Percentiles rank a stretch among this genome's conserved stretches.
These are phyloP conservation scores for Mrakia gelida DNA, from an alignment of 768 basidiomycete genomes.

Conservation along the genomic window DNA sequence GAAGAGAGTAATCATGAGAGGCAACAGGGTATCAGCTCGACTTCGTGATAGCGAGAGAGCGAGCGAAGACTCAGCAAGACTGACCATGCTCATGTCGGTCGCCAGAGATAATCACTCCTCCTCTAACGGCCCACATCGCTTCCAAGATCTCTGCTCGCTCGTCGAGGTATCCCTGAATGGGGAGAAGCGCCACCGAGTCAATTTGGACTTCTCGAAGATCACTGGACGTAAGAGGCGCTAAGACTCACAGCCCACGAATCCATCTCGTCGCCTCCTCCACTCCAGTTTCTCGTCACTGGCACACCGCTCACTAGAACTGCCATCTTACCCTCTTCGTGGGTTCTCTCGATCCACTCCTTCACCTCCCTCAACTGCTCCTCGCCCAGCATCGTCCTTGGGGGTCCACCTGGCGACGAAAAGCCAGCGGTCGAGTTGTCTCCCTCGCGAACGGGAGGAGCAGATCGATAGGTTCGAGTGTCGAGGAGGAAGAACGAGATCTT, in stretches of 20 bases:
- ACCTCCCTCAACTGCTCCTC: background rate
- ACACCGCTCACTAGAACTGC: background rate
- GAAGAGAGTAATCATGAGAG: too few species aligned
- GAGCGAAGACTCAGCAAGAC: background rate
- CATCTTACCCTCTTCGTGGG: background rate
- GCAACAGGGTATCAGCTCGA: too few species aligned
- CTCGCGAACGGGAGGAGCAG: too few species aligned
- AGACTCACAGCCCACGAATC: background rate
- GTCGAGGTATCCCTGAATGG: background rate
- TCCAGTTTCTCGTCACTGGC: background rate
- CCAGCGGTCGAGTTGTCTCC: background rate
- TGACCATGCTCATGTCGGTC: background rate
- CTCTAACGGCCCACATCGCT: background rate
- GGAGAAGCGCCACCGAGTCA: too few species aligned
- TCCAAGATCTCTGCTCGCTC: background rate
- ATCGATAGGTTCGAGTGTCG: background rate
- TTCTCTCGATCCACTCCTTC: background rate
- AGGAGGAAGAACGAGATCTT: background rate
- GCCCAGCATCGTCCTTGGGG: background rate
- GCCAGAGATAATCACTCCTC: background rate
- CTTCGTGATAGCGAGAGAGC: background rate
- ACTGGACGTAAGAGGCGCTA: too few species aligned
- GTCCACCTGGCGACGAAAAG: background rate
- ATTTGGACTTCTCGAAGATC: too few species aligned
- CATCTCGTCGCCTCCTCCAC: background rate